Conservation (phyloP, 148 eudicot species). For the Drosera capensis region DNA sequence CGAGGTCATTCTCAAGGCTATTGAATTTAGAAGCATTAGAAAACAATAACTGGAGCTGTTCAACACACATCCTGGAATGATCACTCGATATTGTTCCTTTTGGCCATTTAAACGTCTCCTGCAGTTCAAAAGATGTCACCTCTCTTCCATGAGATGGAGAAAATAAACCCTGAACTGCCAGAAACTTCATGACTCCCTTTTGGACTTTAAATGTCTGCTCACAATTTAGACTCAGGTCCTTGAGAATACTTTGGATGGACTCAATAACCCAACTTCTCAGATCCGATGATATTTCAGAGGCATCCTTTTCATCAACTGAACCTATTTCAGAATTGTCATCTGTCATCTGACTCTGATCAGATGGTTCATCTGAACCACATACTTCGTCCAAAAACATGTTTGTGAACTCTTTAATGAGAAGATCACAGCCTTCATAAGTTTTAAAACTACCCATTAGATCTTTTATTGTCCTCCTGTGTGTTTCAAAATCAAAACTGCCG, state of each 20-base stretch:
- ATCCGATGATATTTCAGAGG: conserved; percentile 29
- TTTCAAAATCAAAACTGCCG: conserved; percentile 70
- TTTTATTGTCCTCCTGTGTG: conserved; percentile 59
- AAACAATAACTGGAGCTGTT: conserved; percentile 73
- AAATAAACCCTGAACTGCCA: conserved; percentile 93
- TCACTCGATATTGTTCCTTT: conserved; percentile 67
- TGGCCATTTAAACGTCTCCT: conserved; percentile 91
- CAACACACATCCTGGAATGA: conserved; percentile 71
- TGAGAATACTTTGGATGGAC: conserved; percentile 54
- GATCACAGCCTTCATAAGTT: conserved; percentile 71
- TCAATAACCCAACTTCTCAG: conserved; percentile 85
- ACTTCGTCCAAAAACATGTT: conserved; percentile 79
- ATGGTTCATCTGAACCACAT: conserved; percentile 59
- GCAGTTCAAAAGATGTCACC: conserved; percentile 86
- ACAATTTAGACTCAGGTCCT: conserved; percentile 49
- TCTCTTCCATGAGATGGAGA: conserved; percentile 92
- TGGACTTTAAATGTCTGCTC: conserved; percentile 63
- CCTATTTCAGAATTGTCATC: conserved; percentile 88
- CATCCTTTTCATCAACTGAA: conserved; percentile 48
- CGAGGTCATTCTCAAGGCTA: conserved; percentile 78
- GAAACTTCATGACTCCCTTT: conserved; percentile 82
- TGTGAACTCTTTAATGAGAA: conserved; percentile 56
- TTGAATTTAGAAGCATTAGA: conserved; percentile 61
- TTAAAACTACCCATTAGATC: conserved; percentile 60
- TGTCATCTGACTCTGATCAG: conserved; percentile 79